Conservation (phyloP, 441 rosid genomes). For the Metrosideros polymorpha region DNA sequence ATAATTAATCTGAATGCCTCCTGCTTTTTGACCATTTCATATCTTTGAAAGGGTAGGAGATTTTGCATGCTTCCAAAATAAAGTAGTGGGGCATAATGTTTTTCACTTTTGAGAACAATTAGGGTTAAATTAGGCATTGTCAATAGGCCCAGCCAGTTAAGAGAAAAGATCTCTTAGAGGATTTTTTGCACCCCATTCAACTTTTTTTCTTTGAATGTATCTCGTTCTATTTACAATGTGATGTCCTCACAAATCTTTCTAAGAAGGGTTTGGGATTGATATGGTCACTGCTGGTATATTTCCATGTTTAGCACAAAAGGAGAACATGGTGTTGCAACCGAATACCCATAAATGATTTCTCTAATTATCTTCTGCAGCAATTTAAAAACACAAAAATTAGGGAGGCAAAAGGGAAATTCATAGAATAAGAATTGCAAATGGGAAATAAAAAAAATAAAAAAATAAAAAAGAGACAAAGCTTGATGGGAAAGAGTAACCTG, state of each 20-base stretch:
- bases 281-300: neutral
- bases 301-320: neutral
- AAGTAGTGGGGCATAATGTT: neutral
- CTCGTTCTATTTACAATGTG: neutral
- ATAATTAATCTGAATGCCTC: neutral
- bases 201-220: neutral
- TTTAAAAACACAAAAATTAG: neutral
- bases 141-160: neutral
- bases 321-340: neutral
- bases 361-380: neutral
- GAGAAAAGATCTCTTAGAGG: neutral
- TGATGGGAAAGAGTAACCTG: neutral
- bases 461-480: neutral
- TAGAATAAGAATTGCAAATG: neutral
- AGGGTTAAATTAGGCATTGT: neutral
- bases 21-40: neutral
- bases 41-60: neutral
- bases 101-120: neutral
- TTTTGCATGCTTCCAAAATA: neutral
- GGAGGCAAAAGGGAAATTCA: neutral
- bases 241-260: neutral
- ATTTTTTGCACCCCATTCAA: neutral
- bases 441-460: neutral
- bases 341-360: neutral
- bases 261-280: neutral